phyloP scores from a whole-genome alignment of 495 filamentous ascomycete genomes.

The Aspergillus saccharolyticus region DNA sequence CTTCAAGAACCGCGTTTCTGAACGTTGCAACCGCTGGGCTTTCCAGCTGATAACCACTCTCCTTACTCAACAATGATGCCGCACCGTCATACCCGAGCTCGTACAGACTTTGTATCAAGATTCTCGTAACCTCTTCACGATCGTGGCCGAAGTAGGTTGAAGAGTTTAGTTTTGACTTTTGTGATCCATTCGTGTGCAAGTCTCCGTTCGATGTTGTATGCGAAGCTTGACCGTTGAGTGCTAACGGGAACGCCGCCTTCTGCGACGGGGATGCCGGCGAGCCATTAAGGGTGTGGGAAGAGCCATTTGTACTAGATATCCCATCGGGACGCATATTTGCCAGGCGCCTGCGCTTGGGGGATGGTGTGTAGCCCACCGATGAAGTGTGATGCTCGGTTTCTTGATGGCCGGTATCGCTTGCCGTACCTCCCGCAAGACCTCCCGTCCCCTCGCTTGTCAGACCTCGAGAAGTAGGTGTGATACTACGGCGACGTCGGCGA shows the following conservation, averaged over 20 bases:
- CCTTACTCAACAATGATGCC: slow-evolving; percentile 65
- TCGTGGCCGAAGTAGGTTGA: slow-evolving; percentile 72
- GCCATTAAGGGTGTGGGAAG: slow-evolving; percentile 46
- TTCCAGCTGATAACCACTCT: slow-evolving; percentile 88
- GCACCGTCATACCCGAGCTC: slow-evolving; percentile 82
- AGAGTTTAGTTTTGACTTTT: slow-evolving; percentile 30
- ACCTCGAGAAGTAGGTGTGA: slow-evolving; percentile 23
- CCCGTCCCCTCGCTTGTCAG: slow-evolving; percentile 18
- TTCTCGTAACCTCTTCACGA: slow-evolving; percentile 87
- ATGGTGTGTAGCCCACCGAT: slow-evolving; percentile 39
- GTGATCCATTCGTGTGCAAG: slow-evolving; percentile 44
- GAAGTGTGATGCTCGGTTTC: slow-evolving; percentile 20
- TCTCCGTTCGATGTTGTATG: slow-evolving; percentile 35
- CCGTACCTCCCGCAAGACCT: slow-evolving; percentile 19
- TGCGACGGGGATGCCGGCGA: slow-evolving; percentile 31
- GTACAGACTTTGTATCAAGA: slow-evolving; percentile 82
- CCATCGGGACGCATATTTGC: slow-evolving; percentile 59
- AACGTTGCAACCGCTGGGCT: slow-evolving; percentile 80
- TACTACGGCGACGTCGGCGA: slow-evolving; percentile 30
- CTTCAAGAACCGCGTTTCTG: slow-evolving; percentile 70
- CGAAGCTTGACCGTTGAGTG: slow-evolving; percentile 49
- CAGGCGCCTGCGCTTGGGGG: slow-evolving; percentile 58
- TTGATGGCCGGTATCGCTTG: slow-evolving; percentile 27
- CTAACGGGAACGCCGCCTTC: slow-evolving; percentile 35
- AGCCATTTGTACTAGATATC: slow-evolving; percentile 43